phyloP scores from a whole-genome alignment of 768 basidiomycete species.

The Thelephora ganbajun region DNA sequence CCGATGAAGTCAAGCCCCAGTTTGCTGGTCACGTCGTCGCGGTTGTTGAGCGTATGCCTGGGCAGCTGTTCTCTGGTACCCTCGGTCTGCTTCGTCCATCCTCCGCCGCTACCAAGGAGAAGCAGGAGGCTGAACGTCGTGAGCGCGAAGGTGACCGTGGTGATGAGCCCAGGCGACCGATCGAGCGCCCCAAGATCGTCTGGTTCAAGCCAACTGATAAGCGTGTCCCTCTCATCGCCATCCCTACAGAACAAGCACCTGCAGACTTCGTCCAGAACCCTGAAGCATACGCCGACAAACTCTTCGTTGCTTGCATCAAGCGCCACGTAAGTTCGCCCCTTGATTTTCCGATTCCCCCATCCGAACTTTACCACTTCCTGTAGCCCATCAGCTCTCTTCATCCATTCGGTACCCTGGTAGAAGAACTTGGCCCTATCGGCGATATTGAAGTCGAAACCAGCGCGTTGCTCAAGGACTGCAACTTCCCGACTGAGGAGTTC shows the following conservation, averaged over 20 bases:
- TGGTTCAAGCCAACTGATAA: constrained; percentile 99
- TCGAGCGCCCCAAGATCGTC: constrained; percentile 94
- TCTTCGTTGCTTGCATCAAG: constrained; percentile 98
- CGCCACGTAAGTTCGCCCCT: constrained; percentile 59
- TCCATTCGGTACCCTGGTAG: constrained; percentile 96
- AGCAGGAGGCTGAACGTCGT: constrained; percentile 93
- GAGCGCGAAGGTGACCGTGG: constrained; percentile 92
- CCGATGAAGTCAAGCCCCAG: constrained; percentile 95
- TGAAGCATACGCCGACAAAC: constrained; percentile 75
- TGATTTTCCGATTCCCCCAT: not conserved
- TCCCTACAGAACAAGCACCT: constrained; percentile 97
- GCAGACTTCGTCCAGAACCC: constrained; percentile 92
- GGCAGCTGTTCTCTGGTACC: constrained; percentile 95
- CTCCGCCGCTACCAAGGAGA: constrained; percentile 95
- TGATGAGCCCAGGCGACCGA: constrained; percentile 68
- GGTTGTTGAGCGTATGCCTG: constrained; percentile 99
- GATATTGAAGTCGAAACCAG: constrained; percentile 97
- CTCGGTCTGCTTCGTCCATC: constrained; percentile 91
- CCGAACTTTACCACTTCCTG: constrained; percentile 4
- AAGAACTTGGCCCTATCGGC: constrained; percentile 97
- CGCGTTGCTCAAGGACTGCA: constrained; percentile 94
- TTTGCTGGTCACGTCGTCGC: constrained; percentile 99
- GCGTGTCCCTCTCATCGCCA: constrained; percentile 95
- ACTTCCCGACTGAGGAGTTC: constrained; percentile 97
- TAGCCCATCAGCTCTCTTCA: constrained; percentile 92